Evolutionary conservation across 345 rosid genomes (phyloP).

Genomic region (Pistacia integerrima): DNA sequence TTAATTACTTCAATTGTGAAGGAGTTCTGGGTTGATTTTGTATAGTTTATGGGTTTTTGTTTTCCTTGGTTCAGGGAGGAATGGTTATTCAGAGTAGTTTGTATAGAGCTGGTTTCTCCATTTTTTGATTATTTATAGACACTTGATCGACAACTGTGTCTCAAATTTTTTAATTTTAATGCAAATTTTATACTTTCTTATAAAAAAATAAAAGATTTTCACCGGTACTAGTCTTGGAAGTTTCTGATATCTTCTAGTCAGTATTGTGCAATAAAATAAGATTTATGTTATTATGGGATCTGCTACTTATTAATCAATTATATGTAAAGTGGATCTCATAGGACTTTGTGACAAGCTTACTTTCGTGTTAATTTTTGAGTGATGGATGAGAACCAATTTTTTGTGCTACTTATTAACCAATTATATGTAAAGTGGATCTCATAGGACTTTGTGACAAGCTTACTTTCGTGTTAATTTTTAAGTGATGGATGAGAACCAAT

Average conservation of each 20-base stretch:
- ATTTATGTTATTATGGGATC: no score
- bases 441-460: background rate
- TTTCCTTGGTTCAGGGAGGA: no score
- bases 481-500: conserved; percentile 2
- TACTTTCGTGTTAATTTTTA: background rate
- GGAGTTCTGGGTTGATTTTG: no score
- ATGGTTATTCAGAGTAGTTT: no score
- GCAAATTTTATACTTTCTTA: no score
- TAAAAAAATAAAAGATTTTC: background rate
- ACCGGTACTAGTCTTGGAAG: background rate
- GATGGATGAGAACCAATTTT: background rate
- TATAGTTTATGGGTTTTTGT: no score
- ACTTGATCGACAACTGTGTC: no score
- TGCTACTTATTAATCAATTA: background rate
- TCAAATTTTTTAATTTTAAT: no score
- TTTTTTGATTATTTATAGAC: no score
- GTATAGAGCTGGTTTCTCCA: no score
- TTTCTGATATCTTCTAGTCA: background rate
- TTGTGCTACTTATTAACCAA: background rate
- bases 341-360: background rate
- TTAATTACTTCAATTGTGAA: no score
- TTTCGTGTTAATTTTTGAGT: background rate
- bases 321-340: background rate
- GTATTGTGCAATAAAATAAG: no score
- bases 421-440: background rate